phyloP scores from a whole-genome alignment of 768 basidiomycete species.

The Termitomyces sp. region DNA sequence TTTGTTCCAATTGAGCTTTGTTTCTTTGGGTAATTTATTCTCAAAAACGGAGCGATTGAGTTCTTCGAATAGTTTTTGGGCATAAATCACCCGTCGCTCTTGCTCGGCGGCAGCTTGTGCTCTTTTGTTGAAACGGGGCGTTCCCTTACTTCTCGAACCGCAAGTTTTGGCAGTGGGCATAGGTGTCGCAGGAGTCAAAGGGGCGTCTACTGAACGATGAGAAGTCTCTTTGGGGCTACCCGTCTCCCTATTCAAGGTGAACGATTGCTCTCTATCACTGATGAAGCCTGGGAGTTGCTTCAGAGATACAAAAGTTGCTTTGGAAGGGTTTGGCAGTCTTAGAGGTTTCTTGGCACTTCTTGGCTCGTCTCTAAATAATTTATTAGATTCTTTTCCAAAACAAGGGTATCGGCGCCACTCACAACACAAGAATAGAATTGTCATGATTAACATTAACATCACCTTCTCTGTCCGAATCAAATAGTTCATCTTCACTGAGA shows the following conservation, averaged over 20 bases:
- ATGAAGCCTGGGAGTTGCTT: slow-evolving; percentile 5
- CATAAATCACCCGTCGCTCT: slow-evolving; percentile 46
- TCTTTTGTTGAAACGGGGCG: slow-evolving; percentile 34
- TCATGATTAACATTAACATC: slow-evolving; percentile 24
- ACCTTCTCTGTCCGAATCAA: slow-evolving; percentile 29
- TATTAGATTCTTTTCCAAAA: background rate
- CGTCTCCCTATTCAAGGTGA: background rate
- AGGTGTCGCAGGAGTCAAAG: slow-evolving; percentile 1
- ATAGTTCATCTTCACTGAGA: background rate
- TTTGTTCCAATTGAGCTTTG: slow-evolving; percentile 65
- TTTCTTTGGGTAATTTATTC: slow-evolving; percentile 47
- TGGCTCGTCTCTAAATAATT: slow-evolving; percentile 42
- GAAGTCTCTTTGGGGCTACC: background rate
- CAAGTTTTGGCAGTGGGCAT: background rate
- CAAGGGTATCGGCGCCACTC: slow-evolving; percentile 14
- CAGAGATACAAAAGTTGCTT: slow-evolving; percentile 10
- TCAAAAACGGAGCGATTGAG: slow-evolving; percentile 60
- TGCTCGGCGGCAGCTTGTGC: slow-evolving; percentile 39
- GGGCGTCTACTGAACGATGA: background rate
- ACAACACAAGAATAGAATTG: slow-evolving; percentile 37
- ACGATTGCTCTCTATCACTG: background rate
- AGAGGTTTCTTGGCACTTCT: slow-evolving; percentile 45
- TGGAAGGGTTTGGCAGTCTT: slow-evolving; percentile 15
- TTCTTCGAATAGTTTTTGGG: slow-evolving; percentile 54
- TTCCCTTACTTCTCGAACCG: slow-evolving; percentile 4